These are phyloP conservation scores for Trichoderma hamatum DNA, from an alignment of 2,329 filamentous ascomycete species.

Conservation along the genomic window DNA sequence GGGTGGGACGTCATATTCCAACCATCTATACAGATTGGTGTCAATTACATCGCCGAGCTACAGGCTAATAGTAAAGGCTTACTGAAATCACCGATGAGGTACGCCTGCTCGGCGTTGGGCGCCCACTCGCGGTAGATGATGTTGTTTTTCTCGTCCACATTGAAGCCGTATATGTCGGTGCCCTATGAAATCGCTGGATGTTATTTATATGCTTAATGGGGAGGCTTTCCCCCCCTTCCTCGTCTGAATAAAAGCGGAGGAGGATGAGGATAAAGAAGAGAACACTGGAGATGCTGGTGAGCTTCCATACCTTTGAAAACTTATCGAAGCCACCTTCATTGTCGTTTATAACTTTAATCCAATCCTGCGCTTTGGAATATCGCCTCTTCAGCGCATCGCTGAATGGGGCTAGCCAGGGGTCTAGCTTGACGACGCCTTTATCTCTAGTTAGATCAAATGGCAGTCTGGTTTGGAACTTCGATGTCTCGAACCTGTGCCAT, in stretches of 20 bases:
- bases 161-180: slow-evolving; percentile 83
- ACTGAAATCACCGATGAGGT: slow-evolving; percentile 95
- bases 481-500: slow-evolving; percentile 22
- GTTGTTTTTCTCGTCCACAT: slow-evolving; percentile 77
- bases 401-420: slow-evolving; percentile 89
- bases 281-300: slow-evolving; percentile 29
- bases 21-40: slow-evolving; percentile 58
- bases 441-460: slow-evolving; percentile 22
- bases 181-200: slow-evolving; percentile 58
- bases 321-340: slow-evolving; percentile 88
- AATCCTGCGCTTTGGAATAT: slow-evolving; percentile 78
- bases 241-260: neutral
- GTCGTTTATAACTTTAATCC: slow-evolving; percentile 82
- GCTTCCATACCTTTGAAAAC: slow-evolving; percentile 70
- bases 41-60: slow-evolving; percentile 34
- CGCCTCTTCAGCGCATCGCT: slow-evolving; percentile 74
- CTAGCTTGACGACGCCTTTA: slow-evolving; percentile 80
- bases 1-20: slow-evolving; percentile 84
- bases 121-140: slow-evolving; percentile 96
- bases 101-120: slow-evolving; percentile 82
- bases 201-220: neutral
- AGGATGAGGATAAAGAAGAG: neutral
- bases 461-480: neutral
- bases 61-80: slow-evolving; percentile 40
- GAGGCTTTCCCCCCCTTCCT: neutral